Base-by-base conservation (phyloP, 352 stramenopile species). In the Aphanomyces stellatus region DNA sequence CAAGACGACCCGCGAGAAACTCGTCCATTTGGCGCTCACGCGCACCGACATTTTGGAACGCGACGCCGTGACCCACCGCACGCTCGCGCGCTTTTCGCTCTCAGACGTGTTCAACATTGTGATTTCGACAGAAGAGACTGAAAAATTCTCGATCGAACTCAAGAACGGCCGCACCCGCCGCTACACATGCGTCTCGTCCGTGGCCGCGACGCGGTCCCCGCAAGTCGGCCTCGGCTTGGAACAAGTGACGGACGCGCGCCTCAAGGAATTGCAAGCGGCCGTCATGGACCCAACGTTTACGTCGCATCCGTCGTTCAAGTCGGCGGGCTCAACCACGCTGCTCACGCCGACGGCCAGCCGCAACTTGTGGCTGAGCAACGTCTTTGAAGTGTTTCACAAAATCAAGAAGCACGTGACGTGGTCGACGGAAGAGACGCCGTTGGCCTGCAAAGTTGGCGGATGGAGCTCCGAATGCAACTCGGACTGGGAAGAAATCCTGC, bases 301-400 rank as follows among this genome's bases (percentile, higher is more conserved):
- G 65, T 33, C 33, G 17, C 34, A 42, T 10, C 31, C 76, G 17
- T 92, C 84, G 84, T 73, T 95, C 25, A 79, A 83, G 34, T 72
- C 91, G 56, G 84, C 86, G 34, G 86, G 86, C 2, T 80, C 86
- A 5, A 83, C 82, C 13, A 90, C 83, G 19, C 48, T 95, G 10
- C 70, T 95, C 11, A 93, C 77, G 55, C 76, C 84, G 17, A 91
- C 90, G 61, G 86, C 92, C 55, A 73, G 80, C 27, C 72, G 86
- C 53, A 95, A 82, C 53, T 53, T 95, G 31, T 91, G 92, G 61
- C 40, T 95, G 48, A 84, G 81, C 69, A 95, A 95, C 55, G 76
- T 95, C 74, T 86, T 95, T 55, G 86, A 95, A 57, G 91, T 95
- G 82, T 91, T 83, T 41, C 80, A 82, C 7, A 89, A 93, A 81